These are phyloP conservation scores for Nicotiana knightiana DNA, from an alignment of 257 asterid species.

Conservation along the genomic window DNA sequence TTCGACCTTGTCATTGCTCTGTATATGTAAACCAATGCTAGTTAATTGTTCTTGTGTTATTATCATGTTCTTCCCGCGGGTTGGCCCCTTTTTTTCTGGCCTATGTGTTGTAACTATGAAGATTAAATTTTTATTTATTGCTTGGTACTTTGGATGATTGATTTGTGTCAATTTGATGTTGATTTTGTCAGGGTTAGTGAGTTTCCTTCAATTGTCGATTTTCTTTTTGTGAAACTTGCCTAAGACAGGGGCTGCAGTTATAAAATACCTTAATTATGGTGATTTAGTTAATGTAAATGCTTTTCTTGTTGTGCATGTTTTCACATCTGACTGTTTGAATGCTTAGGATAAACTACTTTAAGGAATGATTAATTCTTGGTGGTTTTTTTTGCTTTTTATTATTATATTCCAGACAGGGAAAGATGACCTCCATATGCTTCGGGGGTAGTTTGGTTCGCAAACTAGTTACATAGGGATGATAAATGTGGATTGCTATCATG, in stretches of 20 bases:
- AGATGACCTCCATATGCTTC: too few relatives aligned
- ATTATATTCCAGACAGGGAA: too few relatives aligned
- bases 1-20: not conserved
- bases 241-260: not conserved
- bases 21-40: not conserved
- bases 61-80: not conserved
- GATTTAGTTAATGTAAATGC: not conserved
- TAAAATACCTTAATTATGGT: not conserved
- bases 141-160: not conserved
- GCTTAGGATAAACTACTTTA: too few relatives aligned
- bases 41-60: not conserved
- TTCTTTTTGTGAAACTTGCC: not conserved
- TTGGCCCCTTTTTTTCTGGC: too few relatives aligned
- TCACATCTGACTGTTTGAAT: not conserved
- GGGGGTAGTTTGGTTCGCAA: too few relatives aligned
- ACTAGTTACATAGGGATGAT: too few relatives aligned
- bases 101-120: not conserved
- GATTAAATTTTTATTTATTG: not conserved
- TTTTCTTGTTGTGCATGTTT: not conserved
- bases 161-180: not conserved
- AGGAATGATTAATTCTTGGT: too few relatives aligned
- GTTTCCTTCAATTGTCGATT: not conserved
- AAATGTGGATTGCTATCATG: too few relatives aligned
- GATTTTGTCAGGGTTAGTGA: not conserved
- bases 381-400: too few relatives aligned